A percentile compares a stretch with the other conserved stretches of the same genome.
Conservation (phyloP, 1,139 yeast genomes). For the Kurtzmaniella quercitrusa region DNA sequence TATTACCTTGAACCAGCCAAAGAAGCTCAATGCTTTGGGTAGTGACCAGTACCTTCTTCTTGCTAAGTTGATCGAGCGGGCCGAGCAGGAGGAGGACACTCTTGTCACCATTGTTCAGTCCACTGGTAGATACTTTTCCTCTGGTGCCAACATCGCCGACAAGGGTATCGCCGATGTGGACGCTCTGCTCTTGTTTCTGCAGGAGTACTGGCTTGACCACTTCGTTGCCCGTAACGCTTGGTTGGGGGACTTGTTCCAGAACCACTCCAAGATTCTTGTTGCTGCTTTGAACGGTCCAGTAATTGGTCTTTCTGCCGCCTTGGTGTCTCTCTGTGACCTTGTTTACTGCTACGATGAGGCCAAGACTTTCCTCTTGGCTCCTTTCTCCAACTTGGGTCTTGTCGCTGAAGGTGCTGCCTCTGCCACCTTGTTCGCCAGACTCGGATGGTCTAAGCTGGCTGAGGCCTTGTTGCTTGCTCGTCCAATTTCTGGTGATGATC, state of each 20-base stretch:
- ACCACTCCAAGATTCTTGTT: constrained; percentile 69
- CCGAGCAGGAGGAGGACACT: constrained; percentile 65
- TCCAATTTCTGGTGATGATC: constrained; percentile 60
- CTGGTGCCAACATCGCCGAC: constrained; percentile 73
- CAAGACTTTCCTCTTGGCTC: constrained; percentile 60
- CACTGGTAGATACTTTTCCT: constrained; percentile 74
- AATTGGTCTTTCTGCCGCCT: constrained; percentile 72
- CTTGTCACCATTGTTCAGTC: constrained; percentile 65
- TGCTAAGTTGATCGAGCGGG: constrained; percentile 57
- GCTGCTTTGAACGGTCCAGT: constrained; percentile 87
- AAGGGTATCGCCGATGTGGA: constrained; percentile 19
- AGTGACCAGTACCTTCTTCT: constrained; percentile 62
- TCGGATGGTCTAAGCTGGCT: constrained; percentile 71
- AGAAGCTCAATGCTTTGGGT: constrained; percentile 62
- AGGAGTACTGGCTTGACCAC: constrained; percentile 53
- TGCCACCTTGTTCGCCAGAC: constrained; percentile 60
- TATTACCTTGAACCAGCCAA: constrained; percentile 65
- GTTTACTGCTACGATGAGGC: constrained; percentile 61
- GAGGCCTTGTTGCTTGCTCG: constrained; percentile 71
- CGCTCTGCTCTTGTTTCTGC: constrained; percentile 29
- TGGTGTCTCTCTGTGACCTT: constrained; percentile 73
- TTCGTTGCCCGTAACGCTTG: constrained; percentile 70
- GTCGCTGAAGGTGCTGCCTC: constrained; percentile 83
- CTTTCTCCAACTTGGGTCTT: constrained; percentile 80
- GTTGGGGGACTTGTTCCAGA: constrained; percentile 63